These are phyloP conservation scores for Lactarius quietus DNA, from an alignment of 768 basidiomycete genomes.

Conservation along the genomic window DNA sequence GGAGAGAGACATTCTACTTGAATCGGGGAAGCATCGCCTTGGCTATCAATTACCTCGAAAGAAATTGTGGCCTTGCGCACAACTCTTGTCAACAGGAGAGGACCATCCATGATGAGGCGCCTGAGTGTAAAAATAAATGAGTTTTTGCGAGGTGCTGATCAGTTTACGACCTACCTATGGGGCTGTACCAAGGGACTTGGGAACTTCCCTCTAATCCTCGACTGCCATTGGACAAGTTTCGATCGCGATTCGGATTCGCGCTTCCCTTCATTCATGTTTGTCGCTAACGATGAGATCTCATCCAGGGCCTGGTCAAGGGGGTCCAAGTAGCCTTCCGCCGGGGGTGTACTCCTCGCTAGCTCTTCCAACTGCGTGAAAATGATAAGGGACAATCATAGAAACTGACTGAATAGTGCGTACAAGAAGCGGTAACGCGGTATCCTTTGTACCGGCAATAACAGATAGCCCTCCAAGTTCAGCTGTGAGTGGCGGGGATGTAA, in stretches of 20 bases:
- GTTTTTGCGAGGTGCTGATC: neutral
- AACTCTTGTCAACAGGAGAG: conserved; percentile 79
- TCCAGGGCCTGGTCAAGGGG: conserved; percentile 80
- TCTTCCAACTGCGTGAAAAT: conserved; percentile 66
- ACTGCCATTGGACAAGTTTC: conserved; percentile 88
- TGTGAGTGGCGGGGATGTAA: conserved; percentile 89
- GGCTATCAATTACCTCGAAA: conserved; percentile 75
- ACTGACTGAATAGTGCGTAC: conserved; percentile 45
- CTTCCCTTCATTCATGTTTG: conserved; percentile 98
- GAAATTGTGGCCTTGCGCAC: conserved; percentile 80
- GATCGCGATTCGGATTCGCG: conserved; percentile 90
- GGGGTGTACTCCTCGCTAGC: conserved; percentile 80
- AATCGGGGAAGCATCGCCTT: conserved; percentile 73
- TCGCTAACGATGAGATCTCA: conserved; percentile 86
- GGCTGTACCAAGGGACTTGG: conserved; percentile 98
- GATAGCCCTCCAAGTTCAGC: conserved; percentile 88
- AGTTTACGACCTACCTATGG: conserved; percentile 60
- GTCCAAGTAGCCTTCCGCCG: conserved; percentile 67
- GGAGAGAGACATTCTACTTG: conserved; percentile 91
- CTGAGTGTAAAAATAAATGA: conserved; percentile 38
- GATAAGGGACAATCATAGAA: neutral
- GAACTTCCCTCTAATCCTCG: conserved; percentile 85
- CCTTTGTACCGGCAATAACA: conserved; percentile 92
- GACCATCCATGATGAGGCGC: conserved; percentile 91
- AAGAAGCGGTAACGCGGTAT: conserved; percentile 95